phyloP scores from a whole-genome alignment of 2,329 filamentous ascomycete genomes.

The Fusarium albosuccineum region DNA sequence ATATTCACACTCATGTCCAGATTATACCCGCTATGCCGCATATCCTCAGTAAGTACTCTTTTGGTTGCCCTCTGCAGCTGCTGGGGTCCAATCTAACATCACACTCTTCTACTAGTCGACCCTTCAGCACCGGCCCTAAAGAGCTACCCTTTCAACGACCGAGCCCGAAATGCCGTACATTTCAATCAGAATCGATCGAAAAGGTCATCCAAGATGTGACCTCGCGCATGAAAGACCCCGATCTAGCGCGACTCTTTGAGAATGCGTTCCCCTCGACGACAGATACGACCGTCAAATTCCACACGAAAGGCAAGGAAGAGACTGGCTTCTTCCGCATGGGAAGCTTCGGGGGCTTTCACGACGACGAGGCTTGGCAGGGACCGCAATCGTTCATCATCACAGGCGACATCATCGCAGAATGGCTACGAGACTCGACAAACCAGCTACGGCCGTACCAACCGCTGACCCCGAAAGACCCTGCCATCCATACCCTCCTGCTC shows the following conservation, averaged over 20 bases:
- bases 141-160: constrained; percentile 89
- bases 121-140: constrained; percentile 83
- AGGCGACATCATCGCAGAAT: constrained; percentile 92
- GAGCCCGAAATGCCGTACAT: constrained; percentile 84
- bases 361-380: constrained; percentile 80
- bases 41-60: constrained; percentile 54
- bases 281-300: constrained; percentile 91
- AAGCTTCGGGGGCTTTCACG: constrained; percentile 48
- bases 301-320: constrained; percentile 72
- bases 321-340: constrained; percentile 53
- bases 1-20: constrained; percentile 52
- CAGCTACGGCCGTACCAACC: constrained; percentile 91
- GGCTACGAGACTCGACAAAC: constrained; percentile 93
- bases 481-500: constrained; percentile 82
- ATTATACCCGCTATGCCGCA: constrained; percentile 56
- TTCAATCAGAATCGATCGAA: constrained; percentile 88
- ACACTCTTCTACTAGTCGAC: constrained; percentile 67
- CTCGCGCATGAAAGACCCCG: constrained; percentile 82
- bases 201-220: constrained; percentile 88
- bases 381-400: constrained; percentile 94
- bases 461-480: constrained; percentile 83
- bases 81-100: constrained; percentile 15
- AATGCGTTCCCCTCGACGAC: constrained; percentile 91
- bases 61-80: background rate
- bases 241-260: constrained; percentile 92